Percentiles rank a stretch among this genome's conserved stretches.
phyloP scores from a whole-genome alignment of 179 eudicot genomes.

The Silene vulgaris region DNA sequence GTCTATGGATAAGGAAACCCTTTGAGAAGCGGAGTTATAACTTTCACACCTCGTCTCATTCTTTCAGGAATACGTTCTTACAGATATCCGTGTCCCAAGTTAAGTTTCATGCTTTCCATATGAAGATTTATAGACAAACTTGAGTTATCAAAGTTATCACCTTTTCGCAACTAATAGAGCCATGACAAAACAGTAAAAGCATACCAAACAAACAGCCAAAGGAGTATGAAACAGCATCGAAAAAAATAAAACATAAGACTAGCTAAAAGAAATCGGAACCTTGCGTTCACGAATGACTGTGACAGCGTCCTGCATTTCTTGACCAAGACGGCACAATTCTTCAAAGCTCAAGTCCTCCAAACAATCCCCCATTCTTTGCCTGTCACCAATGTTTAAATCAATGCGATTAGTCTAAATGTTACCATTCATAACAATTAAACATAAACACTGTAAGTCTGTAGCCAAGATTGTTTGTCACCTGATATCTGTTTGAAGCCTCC shows the following conservation, averaged over 20 bases:
- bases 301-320: constrained; percentile 32
- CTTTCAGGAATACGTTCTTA: too few species aligned
- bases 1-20: too few species aligned
- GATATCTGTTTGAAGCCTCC: constrained; percentile 31
- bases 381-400: constrained; percentile 7
- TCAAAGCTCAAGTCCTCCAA: constrained; percentile 28
- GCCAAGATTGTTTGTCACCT: constrained; percentile 21
- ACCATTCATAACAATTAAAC: not conserved
- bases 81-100: too few species aligned
- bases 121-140: too few species aligned
- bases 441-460: not conserved
- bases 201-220: not conserved
- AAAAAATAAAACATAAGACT: too few species aligned
- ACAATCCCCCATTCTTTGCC: constrained; percentile 42
- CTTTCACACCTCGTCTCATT: too few species aligned
- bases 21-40: too few species aligned
- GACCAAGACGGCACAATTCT: constrained; percentile 29
- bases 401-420: not conserved
- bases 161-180: too few species aligned
- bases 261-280: constrained; percentile 25
- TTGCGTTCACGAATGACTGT: constrained; percentile 30
- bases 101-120: too few species aligned
- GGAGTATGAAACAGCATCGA: not conserved
- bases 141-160: too few species aligned
- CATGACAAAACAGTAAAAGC: not conserved